Percentiles rank a stretch among this genome's conserved stretches.
Conservation (phyloP, 208 protist species). For the Crithidia acanthocephali region DNA sequence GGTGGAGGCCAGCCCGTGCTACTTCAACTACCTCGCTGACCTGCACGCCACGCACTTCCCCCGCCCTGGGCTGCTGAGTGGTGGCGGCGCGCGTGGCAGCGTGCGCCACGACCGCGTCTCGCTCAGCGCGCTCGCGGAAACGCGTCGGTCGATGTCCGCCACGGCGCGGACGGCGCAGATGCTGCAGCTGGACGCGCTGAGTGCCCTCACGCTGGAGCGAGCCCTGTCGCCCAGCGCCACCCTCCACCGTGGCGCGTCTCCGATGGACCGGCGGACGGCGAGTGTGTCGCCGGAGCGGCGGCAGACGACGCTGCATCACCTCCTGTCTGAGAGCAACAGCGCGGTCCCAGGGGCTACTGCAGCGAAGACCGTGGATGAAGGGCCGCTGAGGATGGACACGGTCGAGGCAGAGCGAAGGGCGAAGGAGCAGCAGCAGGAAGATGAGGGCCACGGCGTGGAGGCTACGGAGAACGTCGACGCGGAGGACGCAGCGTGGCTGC, state of each 20-base stretch:
- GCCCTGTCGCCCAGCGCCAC: conserved; percentile 3
- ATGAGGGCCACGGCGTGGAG: background rate
- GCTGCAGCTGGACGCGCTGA: conserved; percentile 1
- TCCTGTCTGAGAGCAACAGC: too few species aligned
- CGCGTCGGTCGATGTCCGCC: background rate
- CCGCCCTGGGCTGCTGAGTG: background rate
- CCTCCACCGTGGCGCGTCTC: background rate
- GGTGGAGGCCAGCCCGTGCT: conserved; percentile 15
- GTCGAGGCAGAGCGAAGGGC: background rate
- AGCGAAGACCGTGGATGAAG: too few species aligned
- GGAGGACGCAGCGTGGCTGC: background rate
- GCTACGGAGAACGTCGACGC: background rate
- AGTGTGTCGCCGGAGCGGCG: conserved; percentile 5
- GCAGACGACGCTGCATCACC: background rate
- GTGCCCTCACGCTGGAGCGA: background rate
- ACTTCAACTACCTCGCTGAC: conserved; percentile 44
- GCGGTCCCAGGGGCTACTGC: too few species aligned
- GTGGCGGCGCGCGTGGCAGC: background rate
- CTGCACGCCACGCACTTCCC: conserved; percentile 23
- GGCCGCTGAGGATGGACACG: too few species aligned
- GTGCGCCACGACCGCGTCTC: background rate
- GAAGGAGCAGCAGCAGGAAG: background rate
- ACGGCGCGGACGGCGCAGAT: background rate
- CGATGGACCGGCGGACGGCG: background rate
- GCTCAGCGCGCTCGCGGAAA: background rate